A percentile compares a stretch with the other conserved stretches of the same genome.
These are phyloP conservation scores for Neurospora tetraspora DNA, from an alignment of 495 filamentous ascomycete genomes.

Conservation along the genomic window DNA sequence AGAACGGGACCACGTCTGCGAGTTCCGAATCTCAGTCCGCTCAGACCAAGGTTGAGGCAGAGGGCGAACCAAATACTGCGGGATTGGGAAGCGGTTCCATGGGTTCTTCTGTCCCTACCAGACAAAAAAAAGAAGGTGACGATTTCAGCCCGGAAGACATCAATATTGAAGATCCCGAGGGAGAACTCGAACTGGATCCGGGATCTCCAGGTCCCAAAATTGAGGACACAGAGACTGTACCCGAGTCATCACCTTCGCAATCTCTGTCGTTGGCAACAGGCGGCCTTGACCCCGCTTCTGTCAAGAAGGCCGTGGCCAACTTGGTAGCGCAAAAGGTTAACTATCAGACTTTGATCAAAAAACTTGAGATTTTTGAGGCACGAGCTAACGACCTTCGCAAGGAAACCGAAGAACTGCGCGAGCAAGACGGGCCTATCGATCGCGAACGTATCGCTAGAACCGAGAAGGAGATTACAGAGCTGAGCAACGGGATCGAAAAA, in stretches of 20 bases:
- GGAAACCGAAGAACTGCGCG: slow-evolving; percentile 11
- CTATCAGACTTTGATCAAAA: slow-evolving; percentile 12
- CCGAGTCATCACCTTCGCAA: slow-evolving; percentile 1
- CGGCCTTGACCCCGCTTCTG: not conserved
- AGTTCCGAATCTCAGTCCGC: not conserved
- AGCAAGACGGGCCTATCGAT: not conserved
- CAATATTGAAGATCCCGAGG: slow-evolving; percentile 35
- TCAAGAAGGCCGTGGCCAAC: slow-evolving; percentile 3
- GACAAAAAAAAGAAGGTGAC: slow-evolving; percentile 14
- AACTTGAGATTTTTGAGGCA: slow-evolving; percentile 12
- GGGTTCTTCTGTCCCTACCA: not conserved
- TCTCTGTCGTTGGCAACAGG: not conserved
- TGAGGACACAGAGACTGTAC: not conserved
- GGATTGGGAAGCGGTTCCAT: not conserved
- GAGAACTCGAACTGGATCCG: slow-evolving; percentile 20
- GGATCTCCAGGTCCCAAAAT: slow-evolving; percentile 12
- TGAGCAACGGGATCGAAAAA: slow-evolving; percentile 12
- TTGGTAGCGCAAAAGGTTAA: slow-evolving; percentile 12
- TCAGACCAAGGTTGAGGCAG: slow-evolving; percentile 6
- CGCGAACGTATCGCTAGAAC: slow-evolving; percentile 5
- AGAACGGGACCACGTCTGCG: not conserved
- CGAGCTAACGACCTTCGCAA: slow-evolving; percentile 8
- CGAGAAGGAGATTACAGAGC: slow-evolving; percentile 4
- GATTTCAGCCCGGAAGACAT: slow-evolving; percentile 37
- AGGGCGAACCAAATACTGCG: not conserved